Base-by-base conservation (phyloP, 305 asterid species). In the Petunia hybrid region DNA sequence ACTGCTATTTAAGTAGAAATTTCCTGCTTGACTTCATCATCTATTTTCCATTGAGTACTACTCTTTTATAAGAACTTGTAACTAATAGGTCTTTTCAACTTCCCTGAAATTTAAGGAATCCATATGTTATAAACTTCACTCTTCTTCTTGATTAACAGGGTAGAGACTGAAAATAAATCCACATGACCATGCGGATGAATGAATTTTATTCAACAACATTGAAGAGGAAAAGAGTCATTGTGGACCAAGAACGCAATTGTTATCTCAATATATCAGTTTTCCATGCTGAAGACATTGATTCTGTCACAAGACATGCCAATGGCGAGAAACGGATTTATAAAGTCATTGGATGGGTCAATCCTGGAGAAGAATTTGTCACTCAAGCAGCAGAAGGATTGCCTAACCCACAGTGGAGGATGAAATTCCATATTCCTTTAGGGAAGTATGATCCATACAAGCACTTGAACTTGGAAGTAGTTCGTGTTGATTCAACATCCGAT, bases 391-490 rank as follows among this genome's bases (percentile, higher is more conserved):
- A 13, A 55, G 60, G 22, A 55, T 55, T 55, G 60, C 60, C 60
- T 10, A 4, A 55, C 13, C 60, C 60, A 55, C 2, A 10, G 16
- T 55, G 22, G 60, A 53, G 4, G 10, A 53, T 53, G 12, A 53
- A 53, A 53, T 53, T 9, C 59, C 59, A 53, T 9, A n/a, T 53
- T 53, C 16, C 59, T 1, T 53, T 53, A 53, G 59, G 59, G n/a
- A 55, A 4, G 60, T 55, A 55, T 4, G 60, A 55, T 13, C 60
- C 60, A n/a, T 55, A 55, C 22, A 55, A 16, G 5, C 70, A n/a
- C 1, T 71, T 69, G 9, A 7, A 57, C 35, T 1, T 70, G 73
- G 79, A 80, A 46, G 73, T 80, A 10, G 67, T 31, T 70, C 48
- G 40, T 4, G 14, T 31, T 6, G 1, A 45, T 22, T 4, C n/a